Conservation (phyloP, 2,329 filamentous ascomycete species). For the Sporothrix luriei region DNA sequence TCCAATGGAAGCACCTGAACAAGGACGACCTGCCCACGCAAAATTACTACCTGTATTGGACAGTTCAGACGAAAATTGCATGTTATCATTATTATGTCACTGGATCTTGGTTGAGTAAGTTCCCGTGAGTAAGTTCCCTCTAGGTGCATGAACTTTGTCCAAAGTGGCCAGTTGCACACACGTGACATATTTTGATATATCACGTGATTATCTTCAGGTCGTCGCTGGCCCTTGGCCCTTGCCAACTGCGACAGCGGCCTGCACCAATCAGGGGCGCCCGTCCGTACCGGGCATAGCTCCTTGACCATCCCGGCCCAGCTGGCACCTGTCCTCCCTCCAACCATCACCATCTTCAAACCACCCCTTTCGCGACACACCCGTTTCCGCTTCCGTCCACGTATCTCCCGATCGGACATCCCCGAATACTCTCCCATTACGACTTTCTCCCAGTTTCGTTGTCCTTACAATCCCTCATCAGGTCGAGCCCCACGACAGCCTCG, state of each 20-base stretch:
- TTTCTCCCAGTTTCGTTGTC: not conserved
- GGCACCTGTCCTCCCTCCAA: slow-evolving; percentile 19
- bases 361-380: slow-evolving; percentile 13
- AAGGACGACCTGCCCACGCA: not conserved
- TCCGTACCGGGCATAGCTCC: slow-evolving; percentile 16
- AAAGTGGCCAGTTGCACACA: no score
- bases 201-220: not conserved
- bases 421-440: not conserved
- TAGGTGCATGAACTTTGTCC: no score
- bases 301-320: slow-evolving; percentile 22
- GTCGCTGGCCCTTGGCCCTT: not conserved
- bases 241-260: not conserved
- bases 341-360: slow-evolving; percentile 17
- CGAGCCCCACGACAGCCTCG: not conserved
- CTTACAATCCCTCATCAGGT: not conserved
- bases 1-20: not conserved
- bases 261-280: not conserved
- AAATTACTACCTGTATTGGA: not conserved
- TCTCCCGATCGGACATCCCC: not conserved
- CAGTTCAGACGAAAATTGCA: not conserved
- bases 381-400: slow-evolving; percentile 8
- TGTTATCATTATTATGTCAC: no score
- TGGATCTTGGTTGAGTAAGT: no score
- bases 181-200: not conserved
- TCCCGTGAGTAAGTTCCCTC: no score